These are phyloP conservation scores for Syzygium grande DNA, from an alignment of 345 rosid genomes.

Conservation along the genomic window DNA sequence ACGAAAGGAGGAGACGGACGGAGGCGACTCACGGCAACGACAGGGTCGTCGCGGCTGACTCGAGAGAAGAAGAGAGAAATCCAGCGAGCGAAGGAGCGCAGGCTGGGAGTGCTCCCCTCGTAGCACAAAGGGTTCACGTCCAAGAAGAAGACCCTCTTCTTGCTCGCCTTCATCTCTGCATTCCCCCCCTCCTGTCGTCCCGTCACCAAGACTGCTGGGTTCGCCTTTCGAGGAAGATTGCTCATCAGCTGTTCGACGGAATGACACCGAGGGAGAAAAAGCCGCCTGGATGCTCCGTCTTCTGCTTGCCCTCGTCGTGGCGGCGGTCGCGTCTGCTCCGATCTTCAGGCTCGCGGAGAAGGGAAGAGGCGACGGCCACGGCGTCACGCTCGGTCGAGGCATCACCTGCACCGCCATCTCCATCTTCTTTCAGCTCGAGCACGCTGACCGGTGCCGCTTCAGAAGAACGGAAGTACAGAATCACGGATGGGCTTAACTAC, in stretches of 20 bases:
- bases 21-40: conserved; percentile 56
- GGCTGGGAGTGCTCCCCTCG: conserved; percentile 70
- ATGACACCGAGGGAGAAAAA: conserved; percentile 17
- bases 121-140: conserved; percentile 89
- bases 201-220: conserved; percentile 10
- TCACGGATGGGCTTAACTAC: background rate
- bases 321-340: background rate
- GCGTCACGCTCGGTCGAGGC: background rate
- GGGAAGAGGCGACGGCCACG: background rate
- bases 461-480: background rate
- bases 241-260: conserved; percentile 35
- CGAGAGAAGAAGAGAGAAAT: conserved; percentile 74
- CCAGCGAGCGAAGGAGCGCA: conserved; percentile 66
- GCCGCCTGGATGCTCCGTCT: background rate
- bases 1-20: background rate
- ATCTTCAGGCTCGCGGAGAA: background rate
- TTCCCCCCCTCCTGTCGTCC: conserved; percentile 4
- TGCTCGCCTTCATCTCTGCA: conserved; percentile 6
- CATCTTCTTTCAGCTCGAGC: background rate
- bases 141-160: conserved; percentile 79
- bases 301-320: background rate
- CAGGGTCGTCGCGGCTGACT: conserved; percentile 76
- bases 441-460: background rate
- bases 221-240: background rate
- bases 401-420: background rate